Base-by-base conservation (phyloP, 1,139 yeast genomes). In the Taphrina sp. region DNA sequence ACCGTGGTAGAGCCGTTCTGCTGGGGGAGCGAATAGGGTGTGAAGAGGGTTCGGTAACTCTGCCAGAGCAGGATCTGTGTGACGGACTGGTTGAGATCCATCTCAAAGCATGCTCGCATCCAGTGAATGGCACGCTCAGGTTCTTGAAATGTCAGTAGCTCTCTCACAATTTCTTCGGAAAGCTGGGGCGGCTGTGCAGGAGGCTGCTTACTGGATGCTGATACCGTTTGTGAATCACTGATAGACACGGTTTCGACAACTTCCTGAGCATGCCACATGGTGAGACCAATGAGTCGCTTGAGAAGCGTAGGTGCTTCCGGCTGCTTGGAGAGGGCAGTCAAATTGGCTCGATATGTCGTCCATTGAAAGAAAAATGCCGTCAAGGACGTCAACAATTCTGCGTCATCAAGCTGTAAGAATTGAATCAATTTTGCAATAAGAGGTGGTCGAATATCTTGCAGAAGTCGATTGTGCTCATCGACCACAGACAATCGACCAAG, bases 51-150 rank as follows among this genome's bases (percentile, higher is more conserved):
- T 67, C 92, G 98, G 70, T 92, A 92, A 0, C 95, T 83, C 68
- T 90, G 88, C 99, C 99, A 92, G 51, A 92, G 76, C 12, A 95
- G 85, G 29, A 92, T 89, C 70, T 92, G 99, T 0, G 97, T 90
- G 7, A 90, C 96, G 67, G 89, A 96, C 3, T 95, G 89, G 4
- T 77, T 79, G 2, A 76, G 70, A 34, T 77, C 79, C 12, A 95
- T 88, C 64, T 83, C 92, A 70, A 88, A 94, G 62, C 95, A 85
- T 63, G 95, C 84, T 64, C 96, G 80, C 73, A 92, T 60, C 98
- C 98, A 92, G 12, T 89, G 78, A 1, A 96, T 86, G 0, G 98
- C 96, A 61, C 99, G 77, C 60, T 82, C 78, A 1, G 98, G 98
- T 69, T 92, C 99, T 5, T 82, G 79, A 61, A 89, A 73, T 38